Percentiles rank a stretch among this genome's conserved stretches.
Evolutionary conservation across 1,284 basidiomycete species (phyloP).

Genomic region (Coriolopsis trogii): DNA sequence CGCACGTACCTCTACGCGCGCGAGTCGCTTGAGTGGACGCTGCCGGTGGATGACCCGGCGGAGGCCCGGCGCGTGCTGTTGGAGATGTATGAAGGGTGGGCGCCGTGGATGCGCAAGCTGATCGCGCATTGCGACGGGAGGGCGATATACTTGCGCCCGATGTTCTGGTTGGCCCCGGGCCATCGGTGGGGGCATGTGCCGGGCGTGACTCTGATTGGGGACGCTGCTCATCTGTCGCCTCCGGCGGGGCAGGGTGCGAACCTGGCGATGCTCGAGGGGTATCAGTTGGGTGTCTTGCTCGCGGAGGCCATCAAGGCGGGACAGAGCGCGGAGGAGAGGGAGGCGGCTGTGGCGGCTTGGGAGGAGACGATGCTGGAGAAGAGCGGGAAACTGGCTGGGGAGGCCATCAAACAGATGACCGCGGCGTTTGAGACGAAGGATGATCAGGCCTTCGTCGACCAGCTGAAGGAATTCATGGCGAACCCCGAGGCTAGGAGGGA

Average conservation of each 20-base stretch:
- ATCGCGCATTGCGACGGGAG: slow-evolving; percentile 7
- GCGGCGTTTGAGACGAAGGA: neutral
- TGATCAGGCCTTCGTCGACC: neutral
- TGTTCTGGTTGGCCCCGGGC: slow-evolving; percentile 12
- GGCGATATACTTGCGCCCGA: slow-evolving; percentile 8
- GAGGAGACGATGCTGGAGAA: slow-evolving; percentile 11
- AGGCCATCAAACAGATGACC: slow-evolving; percentile 1
- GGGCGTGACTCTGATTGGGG: slow-evolving; percentile 38
- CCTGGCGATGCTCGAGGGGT: slow-evolving; percentile 33
- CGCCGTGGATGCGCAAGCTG: slow-evolving; percentile 14
- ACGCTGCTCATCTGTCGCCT: slow-evolving; percentile 52
- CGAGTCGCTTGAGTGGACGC: slow-evolving; percentile 4
- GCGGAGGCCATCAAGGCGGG: slow-evolving; percentile 1
- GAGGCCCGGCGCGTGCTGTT: slow-evolving; percentile 5
- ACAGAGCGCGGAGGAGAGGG: neutral
- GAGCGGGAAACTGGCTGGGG: slow-evolving; percentile 2
- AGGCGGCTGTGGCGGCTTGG: slow-evolving; percentile 10
- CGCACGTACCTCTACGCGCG: slow-evolving; percentile 10
- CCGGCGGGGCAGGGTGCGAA: slow-evolving; percentile 50
- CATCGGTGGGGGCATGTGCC: slow-evolving; percentile 10
- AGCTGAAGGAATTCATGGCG: neutral
- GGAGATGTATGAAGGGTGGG: slow-evolving; percentile 9
- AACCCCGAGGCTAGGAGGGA: neutral
- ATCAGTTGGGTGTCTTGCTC: slow-evolving; percentile 29
- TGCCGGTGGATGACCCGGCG: slow-evolving; percentile 8